Evolutionary conservation across 768 basidiomycete genomes (phyloP), one percentile per base, ranked within the genome.

Genomic region (Tremella fuciformis): DNA sequence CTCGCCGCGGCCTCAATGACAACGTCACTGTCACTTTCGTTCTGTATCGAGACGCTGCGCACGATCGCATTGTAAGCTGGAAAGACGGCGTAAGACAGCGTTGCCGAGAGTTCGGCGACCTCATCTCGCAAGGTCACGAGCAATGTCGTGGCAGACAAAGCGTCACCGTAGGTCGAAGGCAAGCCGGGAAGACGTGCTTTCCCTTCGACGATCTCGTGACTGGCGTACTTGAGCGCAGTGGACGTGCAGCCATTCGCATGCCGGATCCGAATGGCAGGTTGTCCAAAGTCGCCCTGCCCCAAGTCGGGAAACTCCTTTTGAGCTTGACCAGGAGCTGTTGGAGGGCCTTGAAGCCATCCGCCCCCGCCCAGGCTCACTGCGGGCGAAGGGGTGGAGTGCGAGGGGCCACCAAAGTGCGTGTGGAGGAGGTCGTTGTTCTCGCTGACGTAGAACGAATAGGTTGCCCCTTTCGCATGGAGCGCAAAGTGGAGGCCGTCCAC

Each of bases 1-100:
- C 65, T 66, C 1, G 62, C 64, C 8, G 56, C 49, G 22, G 46
- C 53, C 42, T 63, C 55, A 13, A 67, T 53, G 18, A 37, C 58
- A 6, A 68, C 52, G 13, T 50, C 50, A 13, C 48, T 50, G 6
- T 52, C 18, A 1, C 63, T 54, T n/a, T 63, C 29, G 38, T 70
- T 70, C 18, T 39, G 39, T 16, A 70, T 21, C 11, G 15, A 11
- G 2, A 55, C n/a, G 15, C 24, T 37, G 18, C 69, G 41, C 11
- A 50, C 54, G 34, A 70, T 56, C 8, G 59, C 66, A 50, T 55
- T 39, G n/a, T 29, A 44, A 3, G 13, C 25, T 15, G 55, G 38
- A 54, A 67, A 65, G 26, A 70, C 58, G 7, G 69, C 55, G 42
- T 70, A 70, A 13, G 40, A 53, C 39, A 70, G 48, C 6, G 47